A percentile compares a stretch with the other conserved stretches of the same genome.
Evolutionary conservation across 2,329 filamentous ascomycete species (phyloP).

Genomic region (Magnaporthales sp.): DNA sequence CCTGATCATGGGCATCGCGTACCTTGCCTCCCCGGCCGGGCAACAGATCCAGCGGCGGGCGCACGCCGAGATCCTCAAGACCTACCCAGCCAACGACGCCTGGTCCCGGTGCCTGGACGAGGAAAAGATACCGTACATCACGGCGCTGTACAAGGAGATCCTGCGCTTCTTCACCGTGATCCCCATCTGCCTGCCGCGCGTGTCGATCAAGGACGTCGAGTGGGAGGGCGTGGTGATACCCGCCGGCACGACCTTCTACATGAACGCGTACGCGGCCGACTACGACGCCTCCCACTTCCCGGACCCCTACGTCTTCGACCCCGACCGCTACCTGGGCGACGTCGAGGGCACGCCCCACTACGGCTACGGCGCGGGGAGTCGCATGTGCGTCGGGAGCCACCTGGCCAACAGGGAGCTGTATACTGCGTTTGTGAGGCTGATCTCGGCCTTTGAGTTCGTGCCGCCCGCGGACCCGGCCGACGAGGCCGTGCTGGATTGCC

Average conservation of each 20-base stretch:
- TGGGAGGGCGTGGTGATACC: conserved; percentile 62
- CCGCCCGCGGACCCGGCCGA: not conserved
- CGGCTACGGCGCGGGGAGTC: conserved; percentile 52
- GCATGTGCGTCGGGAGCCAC: conserved; percentile 56
- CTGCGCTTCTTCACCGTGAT: conserved; percentile 74
- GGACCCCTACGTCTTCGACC: conserved; percentile 52
- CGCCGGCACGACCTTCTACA: conserved; percentile 70
- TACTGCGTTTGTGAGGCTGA: conserved; percentile 48
- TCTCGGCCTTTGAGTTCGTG: conserved; percentile 47
- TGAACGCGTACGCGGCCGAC: conserved; percentile 60
- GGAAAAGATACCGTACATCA: conserved; percentile 70
- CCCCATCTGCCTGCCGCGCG: conserved; percentile 66
- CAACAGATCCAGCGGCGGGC: conserved; percentile 55
- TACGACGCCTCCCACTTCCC: conserved; percentile 64
- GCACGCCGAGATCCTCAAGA: conserved; percentile 59
- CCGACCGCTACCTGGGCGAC: conserved; percentile 54
- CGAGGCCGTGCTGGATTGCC: not conserved
- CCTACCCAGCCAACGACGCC: conserved; percentile 66
- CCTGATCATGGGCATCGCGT: conserved; percentile 67
- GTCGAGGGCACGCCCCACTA: conserved; percentile 47
- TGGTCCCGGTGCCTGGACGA: conserved; percentile 66
- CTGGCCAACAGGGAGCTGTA: conserved; percentile 56
- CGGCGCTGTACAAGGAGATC: conserved; percentile 69
- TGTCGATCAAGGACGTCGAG: conserved; percentile 62
- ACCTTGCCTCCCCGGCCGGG: conserved; percentile 39